Base-by-base conservation (phyloP, 208 protist genomes). In the Leishmania guyanensis region DNA sequence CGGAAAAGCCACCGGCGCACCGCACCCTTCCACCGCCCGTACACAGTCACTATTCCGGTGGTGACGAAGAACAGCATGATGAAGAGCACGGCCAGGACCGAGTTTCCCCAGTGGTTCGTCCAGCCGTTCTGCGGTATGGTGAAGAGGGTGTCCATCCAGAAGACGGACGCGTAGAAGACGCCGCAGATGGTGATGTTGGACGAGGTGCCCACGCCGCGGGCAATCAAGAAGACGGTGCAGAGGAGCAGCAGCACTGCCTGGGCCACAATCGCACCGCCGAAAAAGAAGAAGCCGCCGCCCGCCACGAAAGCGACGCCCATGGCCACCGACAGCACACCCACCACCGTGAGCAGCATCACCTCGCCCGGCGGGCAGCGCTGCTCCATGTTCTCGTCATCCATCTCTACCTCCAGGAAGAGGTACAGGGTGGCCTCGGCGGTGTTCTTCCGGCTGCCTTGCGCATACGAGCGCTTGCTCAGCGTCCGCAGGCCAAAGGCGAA, bases 111-210 rank as follows among this genome's bases (percentile, higher is more conserved):
- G 20, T 77, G 6, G 48, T 72, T 62, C 29, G 84, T 75, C 88
- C 89, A 94, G 50, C 85, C 83, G 51, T 90, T 76, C 36, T 74
- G 58, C 10, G 84, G 62, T 79, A 90, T 79, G 36, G 86, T 90
- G 77, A 96, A 93, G 29, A 92, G 72, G 50, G 87, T 74, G 58
- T 84, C 50, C 82, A 94, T 76, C 90, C 91, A 96, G 68, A 90
- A 90, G 60, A 91, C 43, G 71, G 78, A 83, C 22, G 70, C 87
- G 69, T 87, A 87, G 66, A 86, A 90, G 58, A 85, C 88, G 76
- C 83, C 85, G 78, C 86, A 84, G 33, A 88, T 85, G 78, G 78
- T 76, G 65, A 88, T 77, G 66, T 87, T 79, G n/a, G 82, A 92
- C 12, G 90, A 85, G 3, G 84, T 26, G 43, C 86, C 78, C 16